phyloP scores from a whole-genome alignment of 306 rosid species.

The Acacia confusa region DNA sequence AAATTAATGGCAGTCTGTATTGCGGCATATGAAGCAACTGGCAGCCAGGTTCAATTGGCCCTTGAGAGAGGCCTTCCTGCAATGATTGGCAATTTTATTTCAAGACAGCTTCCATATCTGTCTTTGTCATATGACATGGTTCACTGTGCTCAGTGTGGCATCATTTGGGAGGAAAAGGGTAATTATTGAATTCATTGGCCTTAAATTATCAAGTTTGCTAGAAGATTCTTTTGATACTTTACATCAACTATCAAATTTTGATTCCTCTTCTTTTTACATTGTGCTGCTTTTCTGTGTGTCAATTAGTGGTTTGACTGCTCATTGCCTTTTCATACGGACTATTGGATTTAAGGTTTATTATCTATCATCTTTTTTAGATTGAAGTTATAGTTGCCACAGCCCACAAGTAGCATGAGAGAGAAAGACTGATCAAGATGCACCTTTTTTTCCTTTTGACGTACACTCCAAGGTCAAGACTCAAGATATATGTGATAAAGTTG shows the following conservation, averaged over 20 bases:
- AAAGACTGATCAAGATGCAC: not conserved
- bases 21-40: slow-evolving; percentile 93
- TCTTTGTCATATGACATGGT: slow-evolving; percentile 91
- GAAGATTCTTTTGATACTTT: not conserved
- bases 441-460: not conserved
- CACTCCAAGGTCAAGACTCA: not conserved
- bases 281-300: not conserved
- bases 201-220: slow-evolving; percentile 23
- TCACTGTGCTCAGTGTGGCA: slow-evolving; percentile 95
- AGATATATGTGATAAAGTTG: not conserved
- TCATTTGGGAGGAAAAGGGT: slow-evolving; percentile 89
- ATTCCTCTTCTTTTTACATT: slow-evolving; percentile 6
- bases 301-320: slow-evolving; percentile 15
- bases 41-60: slow-evolving; percentile 98
- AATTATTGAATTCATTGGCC: slow-evolving; percentile 29
- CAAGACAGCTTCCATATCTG: slow-evolving; percentile 91
- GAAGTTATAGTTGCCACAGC: slow-evolving; percentile 7
- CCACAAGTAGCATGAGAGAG: not conserved
- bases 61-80: slow-evolving; percentile 99
- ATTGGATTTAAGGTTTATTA: slow-evolving; percentile 28
- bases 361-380: slow-evolving; percentile 6
- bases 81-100: slow-evolving; percentile 75
- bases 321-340: slow-evolving; percentile 50
- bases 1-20: slow-evolving; percentile 87
- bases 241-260: not conserved